These are phyloP conservation scores for Aspergillus awamori DNA, from an alignment of 2,329 filamentous ascomycete genomes.

Conservation along the genomic window DNA sequence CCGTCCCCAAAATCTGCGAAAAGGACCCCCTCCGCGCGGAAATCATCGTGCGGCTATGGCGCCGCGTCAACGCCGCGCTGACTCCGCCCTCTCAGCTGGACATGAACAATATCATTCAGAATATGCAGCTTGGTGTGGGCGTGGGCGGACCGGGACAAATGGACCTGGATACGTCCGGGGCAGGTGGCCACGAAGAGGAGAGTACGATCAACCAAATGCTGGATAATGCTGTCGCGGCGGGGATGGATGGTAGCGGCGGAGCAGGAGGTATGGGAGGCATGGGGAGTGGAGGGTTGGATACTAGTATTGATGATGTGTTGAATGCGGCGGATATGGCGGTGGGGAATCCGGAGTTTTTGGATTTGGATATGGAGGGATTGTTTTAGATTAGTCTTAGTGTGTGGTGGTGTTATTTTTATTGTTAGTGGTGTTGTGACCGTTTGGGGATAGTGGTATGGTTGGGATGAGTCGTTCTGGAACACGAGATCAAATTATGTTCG, in stretches of 20 bases:
- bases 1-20: constrained; percentile 45
- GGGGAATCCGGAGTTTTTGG: constrained; percentile 48
- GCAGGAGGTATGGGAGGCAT: constrained; percentile 27
- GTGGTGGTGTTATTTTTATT: neutral
- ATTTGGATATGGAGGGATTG: constrained; percentile 51
- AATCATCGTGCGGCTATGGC: constrained; percentile 48
- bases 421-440: too few species aligned
- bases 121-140: constrained; percentile 40
- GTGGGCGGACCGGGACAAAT: constrained; percentile 37
- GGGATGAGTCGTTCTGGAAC: too few species aligned
- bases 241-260: constrained; percentile 28
- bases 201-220: constrained; percentile 41
- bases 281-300: constrained; percentile 34
- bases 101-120: constrained; percentile 47
- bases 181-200: constrained; percentile 29
- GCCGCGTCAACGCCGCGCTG: constrained; percentile 47
- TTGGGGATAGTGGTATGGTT: too few species aligned
- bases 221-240: constrained; percentile 41
- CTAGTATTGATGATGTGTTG: constrained; percentile 48
- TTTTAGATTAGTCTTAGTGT: constrained; percentile 28
- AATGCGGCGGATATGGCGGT: constrained; percentile 48
- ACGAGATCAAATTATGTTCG: too few species aligned
- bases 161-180: constrained; percentile 32
- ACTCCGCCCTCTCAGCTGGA: constrained; percentile 45
- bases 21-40: constrained; percentile 49